Percentiles rank a stretch among this genome's conserved stretches.
Conservation (phyloP, 2,329 filamentous ascomycete species). For the Trichophaea hybrida region DNA sequence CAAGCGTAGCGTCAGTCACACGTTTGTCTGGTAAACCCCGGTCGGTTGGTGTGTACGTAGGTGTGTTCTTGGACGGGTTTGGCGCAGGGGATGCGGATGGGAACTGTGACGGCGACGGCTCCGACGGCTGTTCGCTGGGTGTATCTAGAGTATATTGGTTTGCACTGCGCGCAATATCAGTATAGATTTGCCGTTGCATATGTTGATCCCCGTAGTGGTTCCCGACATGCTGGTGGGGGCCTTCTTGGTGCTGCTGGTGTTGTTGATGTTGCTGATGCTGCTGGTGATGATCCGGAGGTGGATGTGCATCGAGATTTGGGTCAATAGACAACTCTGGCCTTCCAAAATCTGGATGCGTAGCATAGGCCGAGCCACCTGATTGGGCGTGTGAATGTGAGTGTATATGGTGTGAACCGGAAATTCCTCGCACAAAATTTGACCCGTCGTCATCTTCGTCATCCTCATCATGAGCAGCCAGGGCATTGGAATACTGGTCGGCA, state of each 20-base stretch:
- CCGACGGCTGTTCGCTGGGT: conserved; percentile 10
- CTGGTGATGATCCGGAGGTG: conserved; percentile 6
- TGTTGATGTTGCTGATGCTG: conserved; percentile 15
- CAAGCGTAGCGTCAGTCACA: conserved; percentile 56
- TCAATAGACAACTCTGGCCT: conserved; percentile 19
- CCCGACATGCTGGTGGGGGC: conserved; percentile 17
- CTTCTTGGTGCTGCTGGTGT: conserved; percentile 11
- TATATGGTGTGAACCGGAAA: conserved; percentile 11
- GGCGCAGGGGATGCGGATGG: conserved; percentile 15
- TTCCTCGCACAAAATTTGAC: conserved; percentile 14
- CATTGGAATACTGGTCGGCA: conserved; percentile 19
- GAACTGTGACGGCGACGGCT: conserved; percentile 12
- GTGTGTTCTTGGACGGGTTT: conserved; percentile 8
- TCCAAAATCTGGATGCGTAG: conserved; percentile 8
- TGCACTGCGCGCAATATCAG: conserved; percentile 19
- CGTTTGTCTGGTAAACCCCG: conserved; percentile 43
- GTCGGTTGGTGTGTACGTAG: conserved; percentile 20
- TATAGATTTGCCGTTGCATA: conserved; percentile 17
- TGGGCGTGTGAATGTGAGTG: conserved; percentile 11
- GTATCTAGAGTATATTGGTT: conserved; percentile 18
- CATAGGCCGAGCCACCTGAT: conserved; percentile 10
- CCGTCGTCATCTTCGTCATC: conserved; percentile 21
- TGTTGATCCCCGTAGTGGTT: conserved; percentile 9
- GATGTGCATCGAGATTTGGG: conserved; percentile 14
- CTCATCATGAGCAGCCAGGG: conserved; percentile 6